Evolutionary conservation across 2,329 filamentous ascomycete genomes (phyloP).

Genomic region (Rhynchosporium secalis): DNA sequence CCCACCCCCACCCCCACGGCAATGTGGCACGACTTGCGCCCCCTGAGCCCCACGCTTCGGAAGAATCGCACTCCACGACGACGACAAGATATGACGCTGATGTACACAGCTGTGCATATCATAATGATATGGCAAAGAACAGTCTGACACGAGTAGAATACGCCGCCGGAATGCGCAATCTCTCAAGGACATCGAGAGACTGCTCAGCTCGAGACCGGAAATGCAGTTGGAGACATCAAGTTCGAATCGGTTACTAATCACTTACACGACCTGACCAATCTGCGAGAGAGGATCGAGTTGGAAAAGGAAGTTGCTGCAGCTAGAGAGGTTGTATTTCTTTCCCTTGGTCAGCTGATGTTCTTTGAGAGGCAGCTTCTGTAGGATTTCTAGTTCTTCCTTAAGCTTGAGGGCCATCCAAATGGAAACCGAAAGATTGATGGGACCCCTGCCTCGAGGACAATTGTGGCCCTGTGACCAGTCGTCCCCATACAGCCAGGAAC

Average conservation of each 20-base stretch:
- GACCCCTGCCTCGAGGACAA: background rate
- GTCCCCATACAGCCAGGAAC: background rate
- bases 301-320: too few species aligned
- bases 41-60: background rate
- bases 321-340: too few species aligned
- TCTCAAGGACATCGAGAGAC: constrained; percentile 10
- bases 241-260: constrained; percentile 3
- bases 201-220: constrained; percentile 8
- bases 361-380: too few species aligned
- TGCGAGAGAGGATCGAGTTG: too few species aligned
- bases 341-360: too few species aligned
- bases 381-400: too few species aligned
- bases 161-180: constrained; percentile 4
- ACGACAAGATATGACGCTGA: constrained; percentile 2
- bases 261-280: constrained; percentile 10
- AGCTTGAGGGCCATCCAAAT: background rate
- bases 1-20: too few species aligned
- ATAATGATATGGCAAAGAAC: constrained; percentile 1
- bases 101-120: constrained; percentile 3
- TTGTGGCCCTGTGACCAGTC: background rate
- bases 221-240: constrained; percentile 10
- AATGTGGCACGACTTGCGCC: background rate
- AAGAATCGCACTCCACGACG: constrained; percentile 2
- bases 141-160: constrained; percentile 9
- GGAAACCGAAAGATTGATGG: background rate